Conservation (phyloP, 2,329 filamentous ascomycete genomes). For the Pyricularia pennisetigena region DNA sequence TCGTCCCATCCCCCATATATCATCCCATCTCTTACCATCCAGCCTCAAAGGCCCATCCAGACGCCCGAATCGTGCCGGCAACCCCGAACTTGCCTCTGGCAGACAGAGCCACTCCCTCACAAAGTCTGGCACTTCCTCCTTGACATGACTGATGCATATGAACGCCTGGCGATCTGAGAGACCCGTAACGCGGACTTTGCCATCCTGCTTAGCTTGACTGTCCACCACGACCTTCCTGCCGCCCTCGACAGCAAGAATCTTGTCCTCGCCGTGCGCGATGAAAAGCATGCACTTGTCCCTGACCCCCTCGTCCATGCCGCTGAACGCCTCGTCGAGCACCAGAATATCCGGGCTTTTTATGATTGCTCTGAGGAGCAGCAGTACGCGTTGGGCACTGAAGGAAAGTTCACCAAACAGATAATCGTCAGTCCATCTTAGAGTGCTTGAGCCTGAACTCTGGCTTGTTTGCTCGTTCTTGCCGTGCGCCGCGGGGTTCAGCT, state of each 20-base stretch:
- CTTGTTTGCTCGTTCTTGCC: background rate
- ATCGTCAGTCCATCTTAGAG: slow-evolving; percentile 54
- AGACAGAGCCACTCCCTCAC: slow-evolving; percentile 80
- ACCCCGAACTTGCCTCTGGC: slow-evolving; percentile 60
- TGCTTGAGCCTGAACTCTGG: slow-evolving; percentile 4
- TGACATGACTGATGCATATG: slow-evolving; percentile 85
- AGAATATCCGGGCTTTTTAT: slow-evolving; percentile 75
- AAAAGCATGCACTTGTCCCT: slow-evolving; percentile 84
- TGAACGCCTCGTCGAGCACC: slow-evolving; percentile 81
- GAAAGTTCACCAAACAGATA: slow-evolving; percentile 63
- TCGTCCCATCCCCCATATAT: slow-evolving; percentile 47
- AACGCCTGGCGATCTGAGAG: slow-evolving; percentile 66
- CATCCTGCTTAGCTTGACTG: slow-evolving; percentile 33
- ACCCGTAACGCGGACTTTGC: slow-evolving; percentile 44
- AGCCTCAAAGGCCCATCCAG: slow-evolving; percentile 51
- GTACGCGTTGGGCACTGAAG: slow-evolving; percentile 75
- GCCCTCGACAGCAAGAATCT: slow-evolving; percentile 20
- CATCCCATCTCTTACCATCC: slow-evolving; percentile 48
- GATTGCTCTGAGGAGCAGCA: slow-evolving; percentile 73
- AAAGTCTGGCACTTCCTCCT: slow-evolving; percentile 79
- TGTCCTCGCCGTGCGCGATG: slow-evolving; percentile 54
- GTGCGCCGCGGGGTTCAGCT: slow-evolving; percentile 50
- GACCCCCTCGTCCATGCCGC: slow-evolving; percentile 70
- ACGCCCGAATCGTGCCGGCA: slow-evolving; percentile 52
- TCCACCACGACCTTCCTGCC: slow-evolving; percentile 23